Evolutionary conservation across 805 yeast genomes (phyloP).

Genomic region (Cyberlindnera mycetangii): DNA sequence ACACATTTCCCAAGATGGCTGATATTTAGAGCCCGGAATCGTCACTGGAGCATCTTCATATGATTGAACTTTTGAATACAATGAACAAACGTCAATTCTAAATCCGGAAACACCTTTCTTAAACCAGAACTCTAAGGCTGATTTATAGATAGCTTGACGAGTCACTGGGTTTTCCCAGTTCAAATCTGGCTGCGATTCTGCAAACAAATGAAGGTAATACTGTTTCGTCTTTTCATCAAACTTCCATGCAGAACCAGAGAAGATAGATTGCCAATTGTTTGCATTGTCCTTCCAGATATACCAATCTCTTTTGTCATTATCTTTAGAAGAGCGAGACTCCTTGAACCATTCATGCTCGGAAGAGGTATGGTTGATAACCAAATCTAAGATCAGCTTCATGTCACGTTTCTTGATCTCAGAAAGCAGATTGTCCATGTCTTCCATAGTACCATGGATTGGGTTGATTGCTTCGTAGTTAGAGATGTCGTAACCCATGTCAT

Average conservation of each 20-base stretch:
- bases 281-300: slow-evolving; percentile 56
- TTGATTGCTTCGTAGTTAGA: slow-evolving; percentile 50
- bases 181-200: slow-evolving; percentile 54
- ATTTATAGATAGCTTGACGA: slow-evolving; percentile 37
- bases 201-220: slow-evolving; percentile 53
- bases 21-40: slow-evolving; percentile 38
- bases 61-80: slow-evolving; percentile 45
- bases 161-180: slow-evolving; percentile 51
- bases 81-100: slow-evolving; percentile 53
- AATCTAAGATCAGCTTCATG: slow-evolving; percentile 50
- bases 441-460: slow-evolving; percentile 50
- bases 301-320: slow-evolving; percentile 59
- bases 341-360: slow-evolving; percentile 55
- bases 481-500: slow-evolving; percentile 64
- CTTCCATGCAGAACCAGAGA: slow-evolving; percentile 56
- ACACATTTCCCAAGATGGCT: slow-evolving; percentile 34
- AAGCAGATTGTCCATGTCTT: slow-evolving; percentile 48
- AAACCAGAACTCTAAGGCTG: slow-evolving; percentile 51
- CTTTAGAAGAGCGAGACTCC: slow-evolving; percentile 48
- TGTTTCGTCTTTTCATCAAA: slow-evolving; percentile 53
- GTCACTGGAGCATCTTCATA: slow-evolving; percentile 48
- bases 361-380: slow-evolving; percentile 59
- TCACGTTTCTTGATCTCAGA: slow-evolving; percentile 45
- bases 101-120: slow-evolving; percentile 57
- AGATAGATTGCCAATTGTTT: slow-evolving; percentile 52